phyloP scores from a whole-genome alignment of 1,139 yeast species.

The Dujonia santamariae region DNA sequence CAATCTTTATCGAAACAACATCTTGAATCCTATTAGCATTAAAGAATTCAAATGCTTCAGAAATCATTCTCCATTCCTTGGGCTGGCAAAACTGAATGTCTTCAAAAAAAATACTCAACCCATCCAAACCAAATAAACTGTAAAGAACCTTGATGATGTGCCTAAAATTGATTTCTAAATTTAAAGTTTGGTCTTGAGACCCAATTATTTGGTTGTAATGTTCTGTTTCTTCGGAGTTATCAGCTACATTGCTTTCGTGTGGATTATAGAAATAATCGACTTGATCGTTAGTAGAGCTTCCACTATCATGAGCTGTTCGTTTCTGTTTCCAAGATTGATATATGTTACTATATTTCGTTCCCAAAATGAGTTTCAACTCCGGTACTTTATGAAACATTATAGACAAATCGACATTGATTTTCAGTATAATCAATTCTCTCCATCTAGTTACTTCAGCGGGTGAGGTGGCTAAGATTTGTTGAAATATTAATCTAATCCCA shows the following conservation, averaged over 20 bases:
- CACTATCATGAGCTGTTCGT: background rate
- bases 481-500: constrained; percentile 39
- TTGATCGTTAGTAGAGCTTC: background rate
- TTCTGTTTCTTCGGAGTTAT: background rate
- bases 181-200: constrained; percentile 18
- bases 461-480: constrained; percentile 42
- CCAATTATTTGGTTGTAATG: background rate
- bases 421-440: constrained; percentile 40
- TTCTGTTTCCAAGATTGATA: constrained; percentile 10
- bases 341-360: constrained; percentile 35
- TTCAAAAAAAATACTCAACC: constrained; percentile 46
- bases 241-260: background rate
- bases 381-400: constrained; percentile 44
- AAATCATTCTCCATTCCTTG: constrained; percentile 26
- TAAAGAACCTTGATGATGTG: constrained; percentile 43
- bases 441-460: constrained; percentile 36
- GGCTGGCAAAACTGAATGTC: constrained; percentile 46
- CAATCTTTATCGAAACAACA: constrained; percentile 16
- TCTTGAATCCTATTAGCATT: constrained; percentile 18
- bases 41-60: constrained; percentile 25
- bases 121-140: constrained; percentile 39
- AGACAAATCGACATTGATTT: constrained; percentile 42
- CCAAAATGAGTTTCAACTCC: constrained; percentile 42
- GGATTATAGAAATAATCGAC: background rate
- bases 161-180: constrained; percentile 40